phyloP scores from a whole-genome alignment of 1,284 basidiomycete species.

The Leccinum pallidistipes region DNA sequence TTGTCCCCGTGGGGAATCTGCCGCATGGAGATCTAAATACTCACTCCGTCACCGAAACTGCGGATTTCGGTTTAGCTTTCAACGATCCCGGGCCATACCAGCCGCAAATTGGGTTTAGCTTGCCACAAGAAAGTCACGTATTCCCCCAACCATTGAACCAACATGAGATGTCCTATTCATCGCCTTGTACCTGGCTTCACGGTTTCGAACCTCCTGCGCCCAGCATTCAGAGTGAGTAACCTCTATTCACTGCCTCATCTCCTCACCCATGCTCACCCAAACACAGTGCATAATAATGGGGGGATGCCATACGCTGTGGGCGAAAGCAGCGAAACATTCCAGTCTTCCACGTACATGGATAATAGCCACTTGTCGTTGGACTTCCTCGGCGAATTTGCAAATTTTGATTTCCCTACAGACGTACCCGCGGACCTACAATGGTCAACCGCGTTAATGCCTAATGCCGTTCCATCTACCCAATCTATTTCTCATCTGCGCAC shows the following conservation, averaged over 20 bases:
- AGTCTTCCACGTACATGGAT: constrained; percentile 3
- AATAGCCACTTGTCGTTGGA: background rate
- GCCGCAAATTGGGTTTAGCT: background rate
- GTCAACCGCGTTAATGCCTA: background rate
- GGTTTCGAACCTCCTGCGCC: background rate
- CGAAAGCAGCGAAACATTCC: background rate
- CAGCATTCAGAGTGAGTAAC: background rate
- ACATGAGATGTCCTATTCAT: background rate
- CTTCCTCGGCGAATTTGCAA: background rate
- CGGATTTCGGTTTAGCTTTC: background rate
- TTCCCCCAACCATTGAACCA: background rate
- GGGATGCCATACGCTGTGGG: background rate
- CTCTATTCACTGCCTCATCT: background rate
- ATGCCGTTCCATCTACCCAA: background rate
- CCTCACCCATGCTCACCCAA: background rate
- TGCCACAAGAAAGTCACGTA: background rate
- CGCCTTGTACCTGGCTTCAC: background rate
- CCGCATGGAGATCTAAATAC: background rate
- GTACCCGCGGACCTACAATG: background rate
- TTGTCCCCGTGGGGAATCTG: background rate
- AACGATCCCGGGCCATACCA: background rate
- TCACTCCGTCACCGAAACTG: background rate
- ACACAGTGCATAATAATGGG: background rate
- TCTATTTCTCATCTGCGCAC: background rate
- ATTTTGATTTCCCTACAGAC: background rate